Evolutionary conservation across 345 rosid species (phyloP).

Genomic region (Ceriops zippeliana): DNA sequence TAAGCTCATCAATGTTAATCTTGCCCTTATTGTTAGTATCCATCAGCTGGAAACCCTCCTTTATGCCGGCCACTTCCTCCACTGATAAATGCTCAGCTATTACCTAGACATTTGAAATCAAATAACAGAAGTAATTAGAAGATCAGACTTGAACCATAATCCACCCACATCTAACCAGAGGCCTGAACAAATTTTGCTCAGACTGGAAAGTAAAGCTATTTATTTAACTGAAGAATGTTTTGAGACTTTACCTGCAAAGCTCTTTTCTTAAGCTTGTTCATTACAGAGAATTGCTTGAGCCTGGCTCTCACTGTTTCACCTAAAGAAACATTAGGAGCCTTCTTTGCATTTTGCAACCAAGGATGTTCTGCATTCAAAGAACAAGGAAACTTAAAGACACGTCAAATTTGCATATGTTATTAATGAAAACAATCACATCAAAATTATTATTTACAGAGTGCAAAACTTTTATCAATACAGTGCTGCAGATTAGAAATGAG

Average conservation of each 20-base stretch:
- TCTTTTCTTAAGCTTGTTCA: constrained; percentile 42
- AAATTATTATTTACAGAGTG: too few species aligned
- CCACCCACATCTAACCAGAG: not conserved
- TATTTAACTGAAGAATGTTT: not conserved
- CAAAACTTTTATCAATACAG: too few species aligned
- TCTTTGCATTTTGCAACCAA: constrained; percentile 37
- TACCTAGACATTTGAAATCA: constrained; percentile 16
- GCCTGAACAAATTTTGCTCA: not conserved
- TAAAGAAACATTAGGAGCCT: constrained; percentile 29
- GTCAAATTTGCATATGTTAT: not conserved
- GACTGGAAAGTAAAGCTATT: not conserved
- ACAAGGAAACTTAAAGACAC: constrained; percentile 1
- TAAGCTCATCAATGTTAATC: constrained; percentile 28
- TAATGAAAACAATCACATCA: not conserved
- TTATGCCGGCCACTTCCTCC: constrained; percentile 37
- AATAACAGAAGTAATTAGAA: not conserved
- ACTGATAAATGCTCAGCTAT: constrained; percentile 33
- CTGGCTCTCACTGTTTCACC: constrained; percentile 37
- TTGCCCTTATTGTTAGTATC: constrained; percentile 29
- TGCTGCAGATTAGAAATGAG: not conserved
- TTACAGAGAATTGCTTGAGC: constrained; percentile 31
- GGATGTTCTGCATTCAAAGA: constrained; percentile 29
- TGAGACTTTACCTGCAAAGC: constrained; percentile 30
- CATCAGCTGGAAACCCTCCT: constrained; percentile 35
- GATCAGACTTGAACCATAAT: not conserved